Conservation (phyloP, 176 grass and related monocot species). For the Oryza punctata region DNA sequence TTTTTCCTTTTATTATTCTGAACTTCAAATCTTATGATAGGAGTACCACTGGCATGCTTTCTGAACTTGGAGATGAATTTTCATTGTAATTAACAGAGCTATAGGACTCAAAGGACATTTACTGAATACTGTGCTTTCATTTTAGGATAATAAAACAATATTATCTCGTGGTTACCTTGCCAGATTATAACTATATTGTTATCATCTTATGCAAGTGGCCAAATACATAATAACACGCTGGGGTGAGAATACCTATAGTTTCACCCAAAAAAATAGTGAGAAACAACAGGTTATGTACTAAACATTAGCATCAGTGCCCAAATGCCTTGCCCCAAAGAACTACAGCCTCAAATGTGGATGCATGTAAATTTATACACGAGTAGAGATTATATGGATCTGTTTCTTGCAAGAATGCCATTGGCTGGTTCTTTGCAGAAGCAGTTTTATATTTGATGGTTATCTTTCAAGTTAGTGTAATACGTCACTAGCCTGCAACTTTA, state of each 20-base stretch:
- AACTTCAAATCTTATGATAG: slow-evolving; percentile 8
- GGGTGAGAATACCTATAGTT: neutral
- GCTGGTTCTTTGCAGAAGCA: neutral
- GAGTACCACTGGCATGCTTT: neutral
- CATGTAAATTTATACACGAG: neutral
- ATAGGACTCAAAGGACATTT: neutral
- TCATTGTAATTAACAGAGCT: neutral
- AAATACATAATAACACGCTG: slow-evolving; percentile 15
- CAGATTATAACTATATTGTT: neutral
- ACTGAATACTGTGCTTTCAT: neutral
- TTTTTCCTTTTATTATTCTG: neutral
- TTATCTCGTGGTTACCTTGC: neutral
- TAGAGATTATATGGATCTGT: slow-evolving; percentile 3
- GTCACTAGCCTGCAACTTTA: neutral
- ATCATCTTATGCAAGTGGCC: neutral
- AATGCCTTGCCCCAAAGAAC: neutral
- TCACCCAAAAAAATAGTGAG: neutral
- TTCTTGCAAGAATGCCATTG: neutral
- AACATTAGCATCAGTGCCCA: neutral
- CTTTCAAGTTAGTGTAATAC: neutral
- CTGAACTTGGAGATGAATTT: neutral
- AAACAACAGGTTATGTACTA: neutral
- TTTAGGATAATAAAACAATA: neutral
- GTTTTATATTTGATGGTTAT: slow-evolving; percentile 8
- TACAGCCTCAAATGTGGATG: neutral